Conservation (phyloP, 331 rosid genomes). For the Acacia concinna region DNA sequence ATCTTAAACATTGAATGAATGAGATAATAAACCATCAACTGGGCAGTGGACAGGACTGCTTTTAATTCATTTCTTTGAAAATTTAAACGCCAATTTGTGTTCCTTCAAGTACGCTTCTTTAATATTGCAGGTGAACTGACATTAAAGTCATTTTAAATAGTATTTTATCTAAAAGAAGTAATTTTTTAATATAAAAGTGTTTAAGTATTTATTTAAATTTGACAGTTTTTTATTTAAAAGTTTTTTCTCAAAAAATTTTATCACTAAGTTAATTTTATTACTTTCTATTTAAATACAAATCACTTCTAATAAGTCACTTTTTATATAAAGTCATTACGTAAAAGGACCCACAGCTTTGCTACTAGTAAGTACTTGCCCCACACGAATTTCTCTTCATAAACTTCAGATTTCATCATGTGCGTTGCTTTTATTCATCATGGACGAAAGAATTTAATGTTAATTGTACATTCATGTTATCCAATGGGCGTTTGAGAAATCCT, state of each 20-base stretch:
- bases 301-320: too few relatives aligned
- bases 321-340: too few relatives aligned
- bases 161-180: too few relatives aligned
- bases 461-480: neutral
- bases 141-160: too few relatives aligned
- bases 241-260: too few relatives aligned
- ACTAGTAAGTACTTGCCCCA: neutral
- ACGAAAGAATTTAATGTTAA: neutral
- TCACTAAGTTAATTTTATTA: too few relatives aligned
- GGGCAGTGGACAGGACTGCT: neutral
- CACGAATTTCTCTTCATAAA: neutral
- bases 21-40: neutral
- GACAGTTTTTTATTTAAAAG: too few relatives aligned
- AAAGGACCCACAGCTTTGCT: neutral
- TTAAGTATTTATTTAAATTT: too few relatives aligned
- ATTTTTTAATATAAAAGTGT: too few relatives aligned
- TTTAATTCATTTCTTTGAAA: neutral
- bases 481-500: too few relatives aligned
- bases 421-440: neutral
- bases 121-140: constrained; percentile 37
- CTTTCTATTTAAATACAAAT: too few relatives aligned
- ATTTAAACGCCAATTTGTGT: neutral
- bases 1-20: neutral
- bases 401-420: neutral
- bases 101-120: constrained; percentile 7